A percentile compares a stretch with the other conserved stretches of the same genome.
Conservation (phyloP, 441 rosid genomes). For the Oxalis stricta region DNA sequence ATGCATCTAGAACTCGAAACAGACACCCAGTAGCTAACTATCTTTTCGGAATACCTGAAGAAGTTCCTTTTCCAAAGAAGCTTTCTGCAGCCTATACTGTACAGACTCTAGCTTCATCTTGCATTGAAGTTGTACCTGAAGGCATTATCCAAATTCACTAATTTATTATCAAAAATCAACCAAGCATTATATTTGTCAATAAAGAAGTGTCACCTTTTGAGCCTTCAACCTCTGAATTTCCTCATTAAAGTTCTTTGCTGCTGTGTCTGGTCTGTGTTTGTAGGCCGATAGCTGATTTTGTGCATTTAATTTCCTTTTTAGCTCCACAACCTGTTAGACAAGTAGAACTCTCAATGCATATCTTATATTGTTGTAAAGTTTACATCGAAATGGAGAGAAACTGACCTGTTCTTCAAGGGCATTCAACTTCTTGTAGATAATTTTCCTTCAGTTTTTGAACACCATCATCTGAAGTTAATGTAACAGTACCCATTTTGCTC, state of each 20-base stretch:
- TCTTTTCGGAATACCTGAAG: conserved; percentile 41
- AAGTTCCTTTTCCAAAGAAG: conserved; percentile 65
- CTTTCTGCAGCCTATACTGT: conserved; percentile 55
- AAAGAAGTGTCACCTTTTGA: conserved; percentile 47
- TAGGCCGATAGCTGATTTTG: conserved; percentile 34
- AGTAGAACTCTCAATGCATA: conserved; percentile 5
- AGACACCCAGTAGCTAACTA: not conserved
- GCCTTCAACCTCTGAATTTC: conserved; percentile 68
- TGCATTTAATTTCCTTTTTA: conserved; percentile 39
- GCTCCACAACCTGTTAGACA: conserved; percentile 39
- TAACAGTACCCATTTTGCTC: conserved; percentile 21
- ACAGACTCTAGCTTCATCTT: conserved; percentile 71
- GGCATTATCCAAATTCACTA: not conserved
- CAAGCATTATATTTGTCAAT: not conserved
- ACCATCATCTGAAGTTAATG: conserved; percentile 25
- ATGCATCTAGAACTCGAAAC: not conserved
- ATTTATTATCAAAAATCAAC: not conserved
- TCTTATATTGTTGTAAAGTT: not conserved
- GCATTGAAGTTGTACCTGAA: conserved; percentile 85
- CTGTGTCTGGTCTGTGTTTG: conserved; percentile 27
- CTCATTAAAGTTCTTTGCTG: conserved; percentile 18
- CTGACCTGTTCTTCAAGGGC: conserved; percentile 40
- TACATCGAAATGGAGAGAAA: not conserved
- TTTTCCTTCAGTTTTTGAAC: conserved; percentile 22
- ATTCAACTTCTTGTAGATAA: conserved; percentile 29